These are phyloP conservation scores for Globisporangium parvum DNA, from an alignment of 352 stramenopile species.

Conservation along the genomic window DNA sequence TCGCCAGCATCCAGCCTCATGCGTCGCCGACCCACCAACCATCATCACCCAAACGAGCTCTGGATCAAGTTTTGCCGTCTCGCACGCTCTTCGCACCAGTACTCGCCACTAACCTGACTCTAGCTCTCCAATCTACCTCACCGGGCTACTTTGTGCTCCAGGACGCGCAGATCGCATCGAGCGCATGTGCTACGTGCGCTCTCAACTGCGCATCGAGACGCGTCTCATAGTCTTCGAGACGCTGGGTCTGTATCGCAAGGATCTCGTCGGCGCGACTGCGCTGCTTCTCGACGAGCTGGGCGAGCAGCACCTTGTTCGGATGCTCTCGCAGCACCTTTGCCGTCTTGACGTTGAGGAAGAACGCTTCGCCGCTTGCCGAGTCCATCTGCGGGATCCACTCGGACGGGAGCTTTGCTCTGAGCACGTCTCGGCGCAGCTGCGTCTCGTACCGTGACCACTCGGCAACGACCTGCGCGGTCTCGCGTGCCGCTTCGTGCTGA, in stretches of 20 bases:
- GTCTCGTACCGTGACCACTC: slow-evolving; percentile 34
- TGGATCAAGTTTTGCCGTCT: too few species aligned
- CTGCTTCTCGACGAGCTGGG: slow-evolving; percentile 28
- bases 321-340: slow-evolving; percentile 26
- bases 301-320: slow-evolving; percentile 26
- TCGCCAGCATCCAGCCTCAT: too few species aligned
- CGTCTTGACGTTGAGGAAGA: slow-evolving; percentile 36
- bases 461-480: slow-evolving; percentile 15
- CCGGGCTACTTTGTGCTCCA: neutral
- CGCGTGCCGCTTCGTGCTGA: slow-evolving; percentile 16
- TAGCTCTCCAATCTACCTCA: neutral
- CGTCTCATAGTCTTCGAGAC: slow-evolving; percentile 22
- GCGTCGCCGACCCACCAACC: too few species aligned
- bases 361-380: slow-evolving; percentile 25
- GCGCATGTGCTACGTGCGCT: neutral
- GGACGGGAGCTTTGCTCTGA: slow-evolving; percentile 22
- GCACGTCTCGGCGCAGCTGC: slow-evolving; percentile 31
- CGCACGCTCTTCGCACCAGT: too few species aligned
- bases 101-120: too few species aligned
- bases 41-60: too few species aligned
- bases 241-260: slow-evolving; percentile 11
- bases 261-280: slow-evolving; percentile 18
- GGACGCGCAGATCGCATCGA: neutral
- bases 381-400: slow-evolving; percentile 47
- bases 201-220: slow-evolving; percentile 15